Percentiles rank a stretch among this genome's conserved stretches.
Evolutionary conservation across 768 basidiomycete genomes (phyloP).

Genomic region (Strobilomyces confusus): DNA sequence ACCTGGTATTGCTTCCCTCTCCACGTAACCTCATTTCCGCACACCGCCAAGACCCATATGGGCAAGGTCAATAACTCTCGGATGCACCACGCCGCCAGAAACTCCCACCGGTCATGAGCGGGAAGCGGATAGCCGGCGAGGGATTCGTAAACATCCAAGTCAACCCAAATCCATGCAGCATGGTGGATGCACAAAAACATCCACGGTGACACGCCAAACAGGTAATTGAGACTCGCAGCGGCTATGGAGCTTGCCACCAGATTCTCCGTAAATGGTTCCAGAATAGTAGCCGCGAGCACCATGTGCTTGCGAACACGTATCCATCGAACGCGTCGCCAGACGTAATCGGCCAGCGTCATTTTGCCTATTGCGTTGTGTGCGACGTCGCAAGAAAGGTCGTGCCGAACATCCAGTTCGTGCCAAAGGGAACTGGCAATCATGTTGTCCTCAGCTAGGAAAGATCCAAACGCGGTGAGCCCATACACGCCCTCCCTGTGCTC

Average conservation of each 20-base stretch:
- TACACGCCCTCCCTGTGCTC: constrained; percentile 20
- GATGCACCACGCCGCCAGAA: constrained; percentile 72
- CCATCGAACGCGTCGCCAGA: constrained; percentile 91
- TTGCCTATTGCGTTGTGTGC: constrained; percentile 85
- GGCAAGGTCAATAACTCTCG: constrained; percentile 86
- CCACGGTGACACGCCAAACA: constrained; percentile 51
- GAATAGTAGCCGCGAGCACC: constrained; percentile 78
- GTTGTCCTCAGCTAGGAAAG: constrained; percentile 96
- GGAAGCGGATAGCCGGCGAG: constrained; percentile 65
- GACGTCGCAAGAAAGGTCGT: constrained; percentile 88
- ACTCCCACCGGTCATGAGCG: constrained; percentile 45
- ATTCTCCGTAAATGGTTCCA: constrained; percentile 93
- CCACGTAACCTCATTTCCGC: constrained; percentile 84
- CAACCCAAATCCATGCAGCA: constrained; percentile 67
- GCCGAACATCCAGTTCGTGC: constrained; percentile 87
- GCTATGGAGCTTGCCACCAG: constrained; percentile 67
- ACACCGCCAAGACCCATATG: constrained; percentile 79
- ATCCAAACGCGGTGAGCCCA: constrained; percentile 78
- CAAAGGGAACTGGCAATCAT: constrained; percentile 91
- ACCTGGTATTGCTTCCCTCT: constrained; percentile 78
- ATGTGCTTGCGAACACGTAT: constrained; percentile 95
- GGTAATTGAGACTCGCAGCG: constrained; percentile 47
- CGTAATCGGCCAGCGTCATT: constrained; percentile 81
- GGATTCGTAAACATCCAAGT: constrained; percentile 78
- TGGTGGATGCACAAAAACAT: constrained; percentile 59